These are phyloP conservation scores for Kuraishia cidri DNA, from an alignment of 805 yeast species.

Conservation along the genomic window DNA sequence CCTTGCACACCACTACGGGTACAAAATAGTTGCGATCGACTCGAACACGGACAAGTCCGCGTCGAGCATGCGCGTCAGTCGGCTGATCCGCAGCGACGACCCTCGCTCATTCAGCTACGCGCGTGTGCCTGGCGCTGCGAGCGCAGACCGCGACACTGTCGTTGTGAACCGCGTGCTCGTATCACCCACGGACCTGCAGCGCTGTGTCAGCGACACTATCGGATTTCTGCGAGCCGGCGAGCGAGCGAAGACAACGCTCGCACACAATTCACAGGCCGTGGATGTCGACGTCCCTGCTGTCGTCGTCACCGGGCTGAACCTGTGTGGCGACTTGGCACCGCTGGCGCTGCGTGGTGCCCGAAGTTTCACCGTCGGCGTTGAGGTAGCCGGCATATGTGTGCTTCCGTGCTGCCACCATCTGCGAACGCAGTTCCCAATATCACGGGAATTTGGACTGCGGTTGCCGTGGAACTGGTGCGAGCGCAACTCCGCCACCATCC, in stretches of 20 bases:
- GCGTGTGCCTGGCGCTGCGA: no score
- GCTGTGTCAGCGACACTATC: neutral
- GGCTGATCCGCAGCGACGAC: conserved; percentile 6
- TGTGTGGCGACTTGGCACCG: conserved; percentile 17
- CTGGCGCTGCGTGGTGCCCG: conserved; percentile 8
- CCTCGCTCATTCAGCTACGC: conserved; percentile 6
- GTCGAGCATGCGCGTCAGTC: conserved; percentile 11
- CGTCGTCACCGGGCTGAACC: conserved; percentile 10
- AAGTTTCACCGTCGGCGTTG: neutral
- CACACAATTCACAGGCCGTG: no score
- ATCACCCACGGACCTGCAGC: neutral
- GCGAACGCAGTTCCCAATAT: conserved; percentile 4
- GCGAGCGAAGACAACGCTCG: neutral
- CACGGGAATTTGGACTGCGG: neutral
- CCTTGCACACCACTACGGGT: conserved; percentile 8
- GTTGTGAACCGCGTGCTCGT: no score
- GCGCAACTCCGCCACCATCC: neutral
- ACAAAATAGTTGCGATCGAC: conserved; percentile 14
- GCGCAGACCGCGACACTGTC: no score
- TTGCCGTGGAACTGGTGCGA: neutral
- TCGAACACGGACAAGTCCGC: conserved; percentile 9
- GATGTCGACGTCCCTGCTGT: no score
- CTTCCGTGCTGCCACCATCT: conserved; percentile 14
- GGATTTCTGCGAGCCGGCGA: neutral
- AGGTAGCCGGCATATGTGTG: conserved; percentile 2